A percentile compares a stretch with the other conserved stretches of the same genome.
These are phyloP conservation scores for Gloeophyllum trabeum DNA, from an alignment of 768 basidiomycete species.

Conservation along the genomic window DNA sequence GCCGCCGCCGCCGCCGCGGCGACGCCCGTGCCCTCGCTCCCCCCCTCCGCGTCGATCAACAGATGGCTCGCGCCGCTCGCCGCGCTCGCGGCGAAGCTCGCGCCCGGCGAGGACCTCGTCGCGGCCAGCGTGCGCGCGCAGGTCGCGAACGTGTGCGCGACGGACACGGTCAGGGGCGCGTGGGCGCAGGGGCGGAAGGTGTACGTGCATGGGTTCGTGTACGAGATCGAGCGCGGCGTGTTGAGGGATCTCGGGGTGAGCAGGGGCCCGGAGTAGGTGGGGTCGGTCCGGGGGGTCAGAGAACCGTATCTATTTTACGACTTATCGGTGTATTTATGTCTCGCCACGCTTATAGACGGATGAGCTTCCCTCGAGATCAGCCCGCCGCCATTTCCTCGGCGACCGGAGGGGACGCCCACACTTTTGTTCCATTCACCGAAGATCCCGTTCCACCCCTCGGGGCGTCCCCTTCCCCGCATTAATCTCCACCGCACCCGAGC, in stretches of 20 bases:
- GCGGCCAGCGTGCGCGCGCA: conserved; percentile 38
- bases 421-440: too few species aligned
- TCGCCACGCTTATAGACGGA: too few species aligned
- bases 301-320: too few species aligned
- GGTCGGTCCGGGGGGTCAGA: too few species aligned
- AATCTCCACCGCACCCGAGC: too few species aligned
- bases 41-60: conserved; percentile 36
- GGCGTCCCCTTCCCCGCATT: too few species aligned
- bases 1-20: conserved; percentile 26
- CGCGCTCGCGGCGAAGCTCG: background rate
- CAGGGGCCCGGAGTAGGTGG: background rate
- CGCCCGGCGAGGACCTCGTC: conserved; percentile 21
- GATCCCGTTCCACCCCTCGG: too few species aligned
- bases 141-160: conserved; percentile 15
- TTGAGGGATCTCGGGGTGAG: conserved; percentile 45
- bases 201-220: conserved; percentile 45
- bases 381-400: too few species aligned
- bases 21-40: conserved; percentile 14
- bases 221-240: conserved; percentile 46
- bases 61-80: conserved; percentile 69
- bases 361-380: too few species aligned
- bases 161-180: conserved; percentile 12
- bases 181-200: conserved; percentile 15
- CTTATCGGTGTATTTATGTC: too few species aligned
- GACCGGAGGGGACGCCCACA: too few species aligned